These are phyloP conservation scores for Collybiopsis confluens DNA, from an alignment of 768 basidiomycete species.

Conservation along the genomic window DNA sequence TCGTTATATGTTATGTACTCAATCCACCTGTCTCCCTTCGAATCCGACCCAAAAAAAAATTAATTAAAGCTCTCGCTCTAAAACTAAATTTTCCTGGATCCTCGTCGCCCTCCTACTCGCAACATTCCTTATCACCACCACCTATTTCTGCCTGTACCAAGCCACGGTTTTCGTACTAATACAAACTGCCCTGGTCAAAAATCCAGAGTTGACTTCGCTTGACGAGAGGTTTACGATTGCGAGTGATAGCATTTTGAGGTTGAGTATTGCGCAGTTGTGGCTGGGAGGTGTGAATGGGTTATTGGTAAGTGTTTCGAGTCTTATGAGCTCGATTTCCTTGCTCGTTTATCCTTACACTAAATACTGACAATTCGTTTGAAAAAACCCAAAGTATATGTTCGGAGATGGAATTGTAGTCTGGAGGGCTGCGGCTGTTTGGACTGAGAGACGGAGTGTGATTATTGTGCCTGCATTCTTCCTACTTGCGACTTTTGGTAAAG, in stretches of 20 bases:
- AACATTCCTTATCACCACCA: background rate
- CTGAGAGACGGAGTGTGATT: background rate
- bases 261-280: background rate
- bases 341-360: background rate
- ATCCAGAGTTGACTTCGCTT: background rate
- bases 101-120: background rate
- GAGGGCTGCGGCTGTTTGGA: background rate
- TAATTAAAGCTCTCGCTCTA: background rate
- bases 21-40: too few species aligned
- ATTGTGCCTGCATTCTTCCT: background rate
- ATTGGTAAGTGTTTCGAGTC: background rate
- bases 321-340: background rate
- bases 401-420: slow-evolving; percentile 1
- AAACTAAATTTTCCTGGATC: background rate
- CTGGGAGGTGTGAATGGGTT: slow-evolving; percentile 5
- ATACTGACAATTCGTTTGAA: too few species aligned
- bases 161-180: background rate
- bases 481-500: background rate
- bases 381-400: background rate
- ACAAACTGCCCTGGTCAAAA: background rate
- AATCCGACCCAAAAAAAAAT: background rate
- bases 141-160: background rate
- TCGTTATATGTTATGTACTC: background rate
- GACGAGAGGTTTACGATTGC: background rate
- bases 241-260: background rate